Base-by-base conservation (phyloP, 805 yeast species). In the Candida insectorum region DNA sequence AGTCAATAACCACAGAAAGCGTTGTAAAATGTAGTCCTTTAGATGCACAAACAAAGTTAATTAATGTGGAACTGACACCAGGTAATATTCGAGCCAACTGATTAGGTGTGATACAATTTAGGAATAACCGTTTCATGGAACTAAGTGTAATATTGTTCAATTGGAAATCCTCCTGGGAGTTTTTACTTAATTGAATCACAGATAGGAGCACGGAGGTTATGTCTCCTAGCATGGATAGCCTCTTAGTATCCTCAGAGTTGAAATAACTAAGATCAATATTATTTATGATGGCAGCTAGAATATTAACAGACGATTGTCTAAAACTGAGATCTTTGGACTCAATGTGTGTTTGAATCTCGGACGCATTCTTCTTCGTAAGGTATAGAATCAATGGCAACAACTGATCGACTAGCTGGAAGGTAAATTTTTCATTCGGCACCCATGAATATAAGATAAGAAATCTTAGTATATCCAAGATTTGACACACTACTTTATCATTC, bases 41-140 rank as follows among this genome's bases (percentile, higher is more conserved):
- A 1, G 56, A 36, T 4, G 28, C 18, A 0, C 55, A 33, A 14
- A 41, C 47, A 37, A 58, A 63, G 13, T 54, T 53, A 4, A 62
- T 50, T 12, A 62, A 35, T 28, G 54, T 45, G 4, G 71, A 65
- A 1, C 56, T 44, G 4, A 59, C 42, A 1, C 73, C 73, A 1
- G 73, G 73, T n/a, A 66, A 47, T 2, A 65, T 62, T 26, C 53
- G 53, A 8, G 70, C 51, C 5, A 62, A 31, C 23, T 58, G 60
- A n/a, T 59, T 60, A 4, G 65, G 21, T 8, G 23, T 20, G 3
- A 62, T 50, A 7, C 44, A 31, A 4, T 18, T 19, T 5, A 26
- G 18, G n/a, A 33, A 15, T 7, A 41, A 14, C 4, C 9, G 10
- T 13, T 19, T 17, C 12, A 31, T 26, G 11, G 56, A 31, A 3